Percentiles rank a stretch among this genome's conserved stretches.
Evolutionary conservation across 371 early-diverging fungal species (phyloP).

Genomic region (Capniomyces stellatus): DNA sequence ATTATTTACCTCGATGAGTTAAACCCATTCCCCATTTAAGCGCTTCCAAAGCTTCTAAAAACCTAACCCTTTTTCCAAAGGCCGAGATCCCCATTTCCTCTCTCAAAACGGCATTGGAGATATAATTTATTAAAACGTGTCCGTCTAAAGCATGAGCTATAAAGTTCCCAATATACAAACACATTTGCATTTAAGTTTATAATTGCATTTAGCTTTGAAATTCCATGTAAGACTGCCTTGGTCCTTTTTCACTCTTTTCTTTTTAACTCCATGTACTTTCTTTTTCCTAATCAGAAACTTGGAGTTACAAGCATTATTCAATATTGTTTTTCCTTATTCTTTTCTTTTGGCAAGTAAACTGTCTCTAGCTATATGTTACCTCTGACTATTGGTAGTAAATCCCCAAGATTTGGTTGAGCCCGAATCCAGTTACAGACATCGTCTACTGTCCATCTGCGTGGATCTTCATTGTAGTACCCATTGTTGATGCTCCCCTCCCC

Average conservation of each 20-base stretch:
- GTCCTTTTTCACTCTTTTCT: too few relatives aligned
- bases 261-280: too few relatives aligned
- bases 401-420: constrained; percentile 8
- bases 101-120: constrained; percentile 19
- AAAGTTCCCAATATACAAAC: too few relatives aligned
- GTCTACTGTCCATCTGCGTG: constrained; percentile 14
- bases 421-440: constrained; percentile 18
- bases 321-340: too few relatives aligned
- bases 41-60: constrained; percentile 21
- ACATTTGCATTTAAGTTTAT: too few relatives aligned
- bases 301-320: too few relatives aligned
- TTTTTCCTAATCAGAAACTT: too few relatives aligned
- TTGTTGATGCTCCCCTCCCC: too few relatives aligned
- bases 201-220: too few relatives aligned
- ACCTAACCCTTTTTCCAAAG: constrained; percentile 19
- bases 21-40: constrained; percentile 11
- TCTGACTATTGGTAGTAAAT: constrained; percentile 9
- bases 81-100: constrained; percentile 22
- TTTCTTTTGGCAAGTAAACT: too few relatives aligned
- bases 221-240: too few relatives aligned
- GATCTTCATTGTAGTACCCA: neutral
- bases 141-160: constrained; percentile 22
- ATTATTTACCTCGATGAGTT: neutral
- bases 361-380: too few relatives aligned
- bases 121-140: constrained; percentile 20